phyloP scores from a whole-genome alignment of 1,284 basidiomycete genomes.

The Naganishia albida region DNA sequence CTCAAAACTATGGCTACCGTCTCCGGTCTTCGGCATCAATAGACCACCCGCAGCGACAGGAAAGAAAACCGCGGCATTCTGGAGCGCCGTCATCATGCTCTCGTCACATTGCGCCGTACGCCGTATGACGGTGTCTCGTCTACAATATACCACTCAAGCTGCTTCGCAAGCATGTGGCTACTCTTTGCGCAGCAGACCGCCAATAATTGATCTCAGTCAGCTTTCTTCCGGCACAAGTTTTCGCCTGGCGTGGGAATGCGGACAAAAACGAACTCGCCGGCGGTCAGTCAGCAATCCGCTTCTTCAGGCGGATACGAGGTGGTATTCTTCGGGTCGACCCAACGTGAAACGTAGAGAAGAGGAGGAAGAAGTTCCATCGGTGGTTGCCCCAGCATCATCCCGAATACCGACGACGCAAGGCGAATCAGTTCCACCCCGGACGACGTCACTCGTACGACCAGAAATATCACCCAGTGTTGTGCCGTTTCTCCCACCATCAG shows the following conservation, averaged over 20 bases:
- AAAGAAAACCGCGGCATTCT: not conserved
- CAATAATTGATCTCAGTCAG: not conserved
- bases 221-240: not conserved
- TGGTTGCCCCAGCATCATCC: not conserved
- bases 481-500: conserved; percentile 31
- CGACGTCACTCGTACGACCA: conserved; percentile 19
- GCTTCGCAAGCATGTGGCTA: not conserved
- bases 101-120: not conserved
- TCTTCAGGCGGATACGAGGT: not conserved
- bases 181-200: not conserved
- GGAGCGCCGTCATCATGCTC: not conserved
- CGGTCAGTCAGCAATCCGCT: not conserved
- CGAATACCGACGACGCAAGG: not conserved
- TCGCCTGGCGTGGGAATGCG: not conserved
- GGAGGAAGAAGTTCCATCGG: conserved; percentile 8
- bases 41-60: not conserved
- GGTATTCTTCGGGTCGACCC: conserved; percentile 3
- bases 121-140: not conserved
- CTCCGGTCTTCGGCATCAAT: not conserved
- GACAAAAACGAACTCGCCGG: not conserved
- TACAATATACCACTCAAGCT: not conserved
- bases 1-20: not conserved
- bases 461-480: conserved; percentile 25
- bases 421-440: not conserved
- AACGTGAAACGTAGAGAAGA: conserved; percentile 16